Percentiles rank a stretch among this genome's conserved stretches.
Conservation (phyloP, 768 basidiomycete genomes). For the Pisolithus marmoratus region DNA sequence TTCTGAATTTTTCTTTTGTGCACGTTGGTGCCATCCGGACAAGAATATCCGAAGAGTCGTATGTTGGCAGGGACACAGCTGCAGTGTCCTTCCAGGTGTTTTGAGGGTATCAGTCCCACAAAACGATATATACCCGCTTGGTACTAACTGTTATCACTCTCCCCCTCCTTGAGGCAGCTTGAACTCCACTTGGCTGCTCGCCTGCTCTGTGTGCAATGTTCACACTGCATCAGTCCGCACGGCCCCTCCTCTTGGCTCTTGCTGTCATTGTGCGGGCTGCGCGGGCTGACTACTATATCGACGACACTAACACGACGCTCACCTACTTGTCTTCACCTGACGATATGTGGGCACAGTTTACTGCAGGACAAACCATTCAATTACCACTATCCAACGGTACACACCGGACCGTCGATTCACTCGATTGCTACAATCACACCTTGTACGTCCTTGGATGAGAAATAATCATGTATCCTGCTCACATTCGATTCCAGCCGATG, state of each 20-base stretch:
- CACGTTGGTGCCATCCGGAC: too few relatives aligned
- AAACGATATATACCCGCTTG: too few relatives aligned
- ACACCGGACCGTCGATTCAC: conserved; percentile 14
- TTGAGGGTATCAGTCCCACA: too few relatives aligned
- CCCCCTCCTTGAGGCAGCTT: too few relatives aligned
- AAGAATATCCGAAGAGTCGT: too few relatives aligned
- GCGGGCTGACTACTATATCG: conserved; percentile 18
- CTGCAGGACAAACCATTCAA: conserved; percentile 8
- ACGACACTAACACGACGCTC: conserved; percentile 19
- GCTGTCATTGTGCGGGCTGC: conserved; percentile 1
- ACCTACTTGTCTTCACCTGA: conserved; percentile 18
- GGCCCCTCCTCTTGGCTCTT: not conserved
- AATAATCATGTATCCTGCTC: not conserved
- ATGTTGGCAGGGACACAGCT: too few relatives aligned
- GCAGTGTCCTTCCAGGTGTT: too few relatives aligned
- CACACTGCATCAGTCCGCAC: not conserved
- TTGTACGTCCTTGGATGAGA: conserved; percentile 9
- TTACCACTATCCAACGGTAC: conserved; percentile 16
- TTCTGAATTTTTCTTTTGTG: too few relatives aligned
- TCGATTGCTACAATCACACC: conserved; percentile 20
- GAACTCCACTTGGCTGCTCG: too few relatives aligned
- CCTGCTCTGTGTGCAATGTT: not conserved
- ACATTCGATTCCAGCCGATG: conserved; percentile 13
- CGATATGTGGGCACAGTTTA: conserved; percentile 18
- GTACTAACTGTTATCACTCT: too few relatives aligned